phyloP scores from a whole-genome alignment of 106 monocot species.

The Phalaenopsis aphrodite region DNA sequence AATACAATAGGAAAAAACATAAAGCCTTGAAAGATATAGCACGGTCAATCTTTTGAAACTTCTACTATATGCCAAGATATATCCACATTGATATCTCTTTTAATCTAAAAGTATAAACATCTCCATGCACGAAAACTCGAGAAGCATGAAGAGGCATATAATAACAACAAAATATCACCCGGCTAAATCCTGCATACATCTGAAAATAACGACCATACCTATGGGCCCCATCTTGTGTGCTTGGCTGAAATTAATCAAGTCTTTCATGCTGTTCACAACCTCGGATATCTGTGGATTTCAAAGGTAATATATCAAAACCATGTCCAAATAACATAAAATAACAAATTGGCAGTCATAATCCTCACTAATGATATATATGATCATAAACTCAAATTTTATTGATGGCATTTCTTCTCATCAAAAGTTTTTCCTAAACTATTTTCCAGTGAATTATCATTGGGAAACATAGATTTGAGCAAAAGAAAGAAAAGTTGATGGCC shows the following conservation, averaged over 20 bases:
- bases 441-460: not conserved
- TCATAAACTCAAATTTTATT: not conserved
- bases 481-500: not conserved
- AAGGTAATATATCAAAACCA: not conserved
- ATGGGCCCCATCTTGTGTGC: constrained; percentile 55
- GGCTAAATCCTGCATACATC: not conserved
- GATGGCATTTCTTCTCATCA: not conserved
- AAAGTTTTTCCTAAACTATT: not conserved
- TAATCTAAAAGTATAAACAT: not conserved
- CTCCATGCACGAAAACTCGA: not conserved
- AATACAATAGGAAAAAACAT: too few species aligned
- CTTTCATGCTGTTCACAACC: constrained; percentile 69
- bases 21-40: too few species aligned
- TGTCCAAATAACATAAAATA: not conserved
- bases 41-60: too few species aligned
- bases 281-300: constrained; percentile 40
- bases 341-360: not conserved
- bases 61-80: not conserved
- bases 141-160: not conserved
- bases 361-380: not conserved
- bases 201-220: constrained; percentile 29
- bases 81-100: not conserved
- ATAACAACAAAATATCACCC: not conserved
- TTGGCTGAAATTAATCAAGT: constrained; percentile 59
- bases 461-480: not conserved